A percentile compares a stretch with the other conserved stretches of the same genome.
phyloP scores from a whole-genome alignment of 139 green algal species.

The Zygnema circumcarinatum region DNA sequence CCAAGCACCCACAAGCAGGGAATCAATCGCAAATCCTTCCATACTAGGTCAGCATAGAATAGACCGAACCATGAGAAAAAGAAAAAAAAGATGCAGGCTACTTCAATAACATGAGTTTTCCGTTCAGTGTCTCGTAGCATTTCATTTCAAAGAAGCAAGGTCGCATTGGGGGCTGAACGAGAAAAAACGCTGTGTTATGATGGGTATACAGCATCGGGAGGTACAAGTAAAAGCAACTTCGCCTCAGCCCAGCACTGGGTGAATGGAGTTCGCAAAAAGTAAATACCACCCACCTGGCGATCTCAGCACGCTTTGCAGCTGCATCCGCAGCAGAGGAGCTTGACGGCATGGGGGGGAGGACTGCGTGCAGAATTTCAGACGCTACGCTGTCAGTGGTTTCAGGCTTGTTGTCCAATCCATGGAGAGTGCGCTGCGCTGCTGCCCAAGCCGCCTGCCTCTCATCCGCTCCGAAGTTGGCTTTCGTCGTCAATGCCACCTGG shows the following conservation, averaged over 20 bases:
- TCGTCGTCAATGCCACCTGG: slow-evolving; percentile 28
- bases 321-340: background rate
- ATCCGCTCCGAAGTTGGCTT: slow-evolving; percentile 41
- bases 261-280: background rate
- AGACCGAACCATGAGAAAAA: no score
- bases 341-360: background rate
- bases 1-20: background rate
- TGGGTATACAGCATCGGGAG: no score
- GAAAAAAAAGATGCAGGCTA: no score
- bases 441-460: slow-evolving; percentile 49
- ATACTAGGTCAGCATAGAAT: no score
- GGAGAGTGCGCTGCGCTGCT: slow-evolving; percentile 46
- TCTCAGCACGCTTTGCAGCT: slow-evolving; percentile 28
- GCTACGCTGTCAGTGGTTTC: slow-evolving; percentile 1
- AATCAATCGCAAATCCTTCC: no score
- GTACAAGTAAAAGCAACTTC: no score
- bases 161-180: no score
- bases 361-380: background rate
- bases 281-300: slow-evolving; percentile 23
- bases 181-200: no score
- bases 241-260: no score
- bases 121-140: no score
- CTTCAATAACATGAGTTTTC: no score
- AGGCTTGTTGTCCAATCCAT: slow-evolving; percentile 23
- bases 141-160: no score